Conservation (phyloP, 2,329 filamentous ascomycete species). For the Cercospora canescens region DNA sequence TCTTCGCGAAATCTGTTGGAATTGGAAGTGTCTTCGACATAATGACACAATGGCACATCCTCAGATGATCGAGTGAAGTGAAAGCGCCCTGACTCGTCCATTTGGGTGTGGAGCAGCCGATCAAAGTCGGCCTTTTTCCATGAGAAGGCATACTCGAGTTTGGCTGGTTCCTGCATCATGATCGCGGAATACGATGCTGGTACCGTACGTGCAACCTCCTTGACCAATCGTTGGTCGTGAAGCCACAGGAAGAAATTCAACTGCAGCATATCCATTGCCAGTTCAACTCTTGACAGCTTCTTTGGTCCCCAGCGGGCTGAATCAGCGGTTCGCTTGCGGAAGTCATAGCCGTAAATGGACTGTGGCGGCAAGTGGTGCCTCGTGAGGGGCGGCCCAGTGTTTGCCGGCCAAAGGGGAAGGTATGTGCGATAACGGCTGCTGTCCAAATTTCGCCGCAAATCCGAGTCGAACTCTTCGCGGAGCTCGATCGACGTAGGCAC, state of each 20-base stretch:
- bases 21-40: conserved; percentile 41
- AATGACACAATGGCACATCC: conserved; percentile 30
- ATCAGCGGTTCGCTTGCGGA: conserved; percentile 34
- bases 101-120: neutral
- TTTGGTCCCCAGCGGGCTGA: conserved; percentile 40
- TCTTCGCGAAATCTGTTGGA: conserved; percentile 36
- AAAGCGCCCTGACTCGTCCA: neutral
- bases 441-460: conserved; percentile 24
- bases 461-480: conserved; percentile 18
- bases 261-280: conserved; percentile 43
- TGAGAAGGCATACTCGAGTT: neutral
- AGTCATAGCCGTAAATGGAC: conserved; percentile 45
- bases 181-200: conserved; percentile 26
- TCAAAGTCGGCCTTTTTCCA: conserved; percentile 12
- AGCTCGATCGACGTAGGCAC: neutral
- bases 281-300: conserved; percentile 44
- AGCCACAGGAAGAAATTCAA: conserved; percentile 36
- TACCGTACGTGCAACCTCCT: conserved; percentile 26
- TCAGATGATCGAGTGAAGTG: conserved; percentile 3
- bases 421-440: conserved; percentile 9
- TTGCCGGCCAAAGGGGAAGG: conserved; percentile 39
- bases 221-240: conserved; percentile 15
- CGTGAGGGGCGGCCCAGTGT: conserved; percentile 37
- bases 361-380: conserved; percentile 41
- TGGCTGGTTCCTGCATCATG: conserved; percentile 9